Evolutionary conservation across 2,329 filamentous ascomycete species (phyloP).

Genomic region (Beauveria pseudobassiana): DNA sequence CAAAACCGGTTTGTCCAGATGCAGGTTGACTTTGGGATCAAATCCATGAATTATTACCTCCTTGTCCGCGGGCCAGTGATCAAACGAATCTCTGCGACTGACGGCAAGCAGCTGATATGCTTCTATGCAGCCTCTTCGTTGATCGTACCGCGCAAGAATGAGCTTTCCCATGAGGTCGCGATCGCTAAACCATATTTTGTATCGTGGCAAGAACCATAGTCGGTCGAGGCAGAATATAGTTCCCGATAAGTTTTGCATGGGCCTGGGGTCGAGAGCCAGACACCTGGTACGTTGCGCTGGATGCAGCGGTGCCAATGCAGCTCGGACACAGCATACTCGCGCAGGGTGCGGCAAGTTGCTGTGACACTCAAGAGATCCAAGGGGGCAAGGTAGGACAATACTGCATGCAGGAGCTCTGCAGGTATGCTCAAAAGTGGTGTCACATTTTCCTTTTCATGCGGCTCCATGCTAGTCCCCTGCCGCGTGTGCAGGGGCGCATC

Average conservation of each 20-base stretch:
- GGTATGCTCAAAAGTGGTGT: constrained; percentile 52
- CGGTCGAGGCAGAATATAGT: constrained; percentile 70
- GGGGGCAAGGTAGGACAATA: constrained; percentile 60
- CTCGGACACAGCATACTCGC: constrained; percentile 55
- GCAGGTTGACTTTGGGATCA: constrained; percentile 60
- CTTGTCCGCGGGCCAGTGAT: constrained; percentile 57
- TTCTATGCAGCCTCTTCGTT: constrained; percentile 66
- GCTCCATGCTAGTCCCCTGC: constrained; percentile 1
- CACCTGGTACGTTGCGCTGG: constrained; percentile 56
- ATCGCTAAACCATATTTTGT: constrained; percentile 84
- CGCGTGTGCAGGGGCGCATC: constrained; percentile 4
- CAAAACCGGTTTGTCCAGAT: constrained; percentile 66
- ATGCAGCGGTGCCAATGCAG: constrained; percentile 65
- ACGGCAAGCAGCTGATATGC: constrained; percentile 69
- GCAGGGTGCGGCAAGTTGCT: constrained; percentile 54
- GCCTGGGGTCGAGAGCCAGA: constrained; percentile 43
- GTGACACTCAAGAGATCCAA: constrained; percentile 54
- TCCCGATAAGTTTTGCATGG: constrained; percentile 59
- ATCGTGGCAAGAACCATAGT: constrained; percentile 74
- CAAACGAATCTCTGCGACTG: constrained; percentile 44
- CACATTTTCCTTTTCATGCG: constrained; percentile 1
- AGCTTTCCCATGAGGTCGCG: constrained; percentile 65
- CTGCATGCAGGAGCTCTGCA: constrained; percentile 64
- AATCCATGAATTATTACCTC: constrained; percentile 67
- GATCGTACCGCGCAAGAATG: constrained; percentile 70